Base-by-base conservation (phyloP, 2,329 filamentous ascomycete genomes). In the Penicillium occitanis region DNA sequence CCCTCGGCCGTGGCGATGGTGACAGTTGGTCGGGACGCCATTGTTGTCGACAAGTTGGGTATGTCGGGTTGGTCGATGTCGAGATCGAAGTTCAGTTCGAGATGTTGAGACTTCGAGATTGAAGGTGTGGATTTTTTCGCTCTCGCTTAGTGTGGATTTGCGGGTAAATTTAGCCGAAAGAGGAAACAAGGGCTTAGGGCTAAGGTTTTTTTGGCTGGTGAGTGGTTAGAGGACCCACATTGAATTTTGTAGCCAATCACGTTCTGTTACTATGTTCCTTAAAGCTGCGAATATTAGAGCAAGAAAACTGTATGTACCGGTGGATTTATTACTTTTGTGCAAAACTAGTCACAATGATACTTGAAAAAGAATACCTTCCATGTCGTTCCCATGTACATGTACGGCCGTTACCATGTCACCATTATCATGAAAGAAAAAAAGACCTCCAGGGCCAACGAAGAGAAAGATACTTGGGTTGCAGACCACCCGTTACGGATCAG, bases 11-110 rank as follows among this genome's bases (percentile, higher is more conserved):
- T 90, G 86, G 96, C 89, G 86, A 99, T 93, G 82, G 93, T 92
- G 83, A 99, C 95, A 81, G 93, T 97, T 84, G 95, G 95, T 87
- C 95, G 89, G 83, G 91, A 93, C 86, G 93, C 91, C 92, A 96
- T 96, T 87, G 83, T 87, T 77, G 77, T 76, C 74, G 75, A 73
- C 71, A 71, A 71, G 72, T 72, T 79, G 73, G 73, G 79, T 73
- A 76, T 72, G 74, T 76, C 76, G 74, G 75, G 73, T 72, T 66
- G 25, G 66, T 66, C 76, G 73, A 73, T 75, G 76, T 75, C 75
- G 74, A 71, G 76, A 69, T 71, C 69, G 71, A 71, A 71, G 64
- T 67, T 67, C n/a, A 71, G 63, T 67, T 67, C n/a, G 25, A 30
- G 22, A 10, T 69, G 73, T 69, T 72, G 62, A 64, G 51, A 30